A percentile compares a stretch with the other conserved stretches of the same genome.
phyloP scores from a whole-genome alignment of 768 basidiomycete genomes.

The Mycena albidolilacea region DNA sequence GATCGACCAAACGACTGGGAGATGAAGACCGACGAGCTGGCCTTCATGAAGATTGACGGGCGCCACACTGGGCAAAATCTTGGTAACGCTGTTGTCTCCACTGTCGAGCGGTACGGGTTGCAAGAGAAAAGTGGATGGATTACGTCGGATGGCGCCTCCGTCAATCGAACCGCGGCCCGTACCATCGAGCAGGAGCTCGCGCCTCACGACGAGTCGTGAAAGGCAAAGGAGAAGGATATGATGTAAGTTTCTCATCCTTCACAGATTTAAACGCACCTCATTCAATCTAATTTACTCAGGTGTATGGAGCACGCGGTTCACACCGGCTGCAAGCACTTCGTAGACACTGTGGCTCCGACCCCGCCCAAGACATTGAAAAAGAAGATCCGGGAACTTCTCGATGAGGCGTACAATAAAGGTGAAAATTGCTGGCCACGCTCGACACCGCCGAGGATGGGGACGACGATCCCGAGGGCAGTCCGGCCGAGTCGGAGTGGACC shows the following conservation, averaged over 20 bases:
- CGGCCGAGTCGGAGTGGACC: slow-evolving; percentile 1
- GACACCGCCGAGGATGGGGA: neutral
- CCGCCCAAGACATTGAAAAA: slow-evolving; percentile 24
- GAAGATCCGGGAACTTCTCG: slow-evolving; percentile 22
- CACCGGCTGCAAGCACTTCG: slow-evolving; percentile 27
- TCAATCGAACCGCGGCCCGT: slow-evolving; percentile 12
- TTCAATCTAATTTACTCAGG: neutral
- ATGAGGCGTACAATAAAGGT: neutral
- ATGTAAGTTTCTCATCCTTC: slow-evolving; percentile 12
- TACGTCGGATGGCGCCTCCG: neutral
- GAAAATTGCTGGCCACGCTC: neutral
- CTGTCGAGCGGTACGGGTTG: too few relatives aligned
- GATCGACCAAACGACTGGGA: slow-evolving; percentile 34
- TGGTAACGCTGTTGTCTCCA: too few relatives aligned
- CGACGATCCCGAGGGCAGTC: neutral
- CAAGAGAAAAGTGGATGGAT: neutral
- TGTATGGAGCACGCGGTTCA: slow-evolving; percentile 40
- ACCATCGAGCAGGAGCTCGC: slow-evolving; percentile 9
- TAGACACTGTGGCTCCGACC: slow-evolving; percentile 27
- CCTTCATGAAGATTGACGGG: slow-evolving; percentile 24
- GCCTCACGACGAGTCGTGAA: slow-evolving; percentile 14
- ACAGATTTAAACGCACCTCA: neutral
- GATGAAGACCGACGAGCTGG: slow-evolving; percentile 31
- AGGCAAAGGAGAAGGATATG: slow-evolving; percentile 19
- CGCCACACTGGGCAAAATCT: too few relatives aligned